Evolutionary conservation across 2,329 filamentous ascomycete genomes (phyloP).

Genomic region (Epichloe bromicola): DNA sequence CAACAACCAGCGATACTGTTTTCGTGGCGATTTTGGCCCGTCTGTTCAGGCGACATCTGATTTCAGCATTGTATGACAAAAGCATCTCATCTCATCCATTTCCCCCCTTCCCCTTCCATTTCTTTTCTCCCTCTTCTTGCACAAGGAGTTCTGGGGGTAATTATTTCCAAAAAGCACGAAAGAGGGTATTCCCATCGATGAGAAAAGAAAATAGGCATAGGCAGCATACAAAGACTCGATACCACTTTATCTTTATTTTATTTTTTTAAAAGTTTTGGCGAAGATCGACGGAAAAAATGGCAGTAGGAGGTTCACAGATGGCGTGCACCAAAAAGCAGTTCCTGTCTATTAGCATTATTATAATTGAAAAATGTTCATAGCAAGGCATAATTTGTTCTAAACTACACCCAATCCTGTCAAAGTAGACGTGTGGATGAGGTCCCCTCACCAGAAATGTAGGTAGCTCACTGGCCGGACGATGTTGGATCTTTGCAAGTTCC

Average conservation of each 20-base stretch:
- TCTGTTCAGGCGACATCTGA: not conserved
- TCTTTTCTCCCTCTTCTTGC: not conserved
- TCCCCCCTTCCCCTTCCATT: not conserved
- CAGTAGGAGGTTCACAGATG: not conserved
- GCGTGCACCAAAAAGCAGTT: not conserved
- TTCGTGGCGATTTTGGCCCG: not conserved
- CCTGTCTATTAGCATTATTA: not conserved
- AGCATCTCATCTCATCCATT: conserved; percentile 11
- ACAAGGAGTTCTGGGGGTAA: conserved; percentile 7
- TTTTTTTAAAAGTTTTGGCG: not conserved
- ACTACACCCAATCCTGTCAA: too few relatives aligned
- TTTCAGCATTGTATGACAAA: conserved; percentile 4
- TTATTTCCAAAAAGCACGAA: not conserved
- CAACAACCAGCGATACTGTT: not conserved
- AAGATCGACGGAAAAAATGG: not conserved
- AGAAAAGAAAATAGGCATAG: not conserved
- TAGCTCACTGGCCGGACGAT: too few relatives aligned
- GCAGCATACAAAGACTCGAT: not conserved
- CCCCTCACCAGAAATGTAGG: too few relatives aligned
- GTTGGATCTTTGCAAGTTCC: too few relatives aligned
- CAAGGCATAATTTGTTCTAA: too few relatives aligned
- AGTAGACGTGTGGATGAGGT: too few relatives aligned
- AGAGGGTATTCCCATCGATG: not conserved
- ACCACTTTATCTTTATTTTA: not conserved
- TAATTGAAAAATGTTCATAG: not conserved